These are phyloP conservation scores for Solanum medicagineum DNA, from an alignment of 257 asterid genomes.

Conservation along the genomic window DNA sequence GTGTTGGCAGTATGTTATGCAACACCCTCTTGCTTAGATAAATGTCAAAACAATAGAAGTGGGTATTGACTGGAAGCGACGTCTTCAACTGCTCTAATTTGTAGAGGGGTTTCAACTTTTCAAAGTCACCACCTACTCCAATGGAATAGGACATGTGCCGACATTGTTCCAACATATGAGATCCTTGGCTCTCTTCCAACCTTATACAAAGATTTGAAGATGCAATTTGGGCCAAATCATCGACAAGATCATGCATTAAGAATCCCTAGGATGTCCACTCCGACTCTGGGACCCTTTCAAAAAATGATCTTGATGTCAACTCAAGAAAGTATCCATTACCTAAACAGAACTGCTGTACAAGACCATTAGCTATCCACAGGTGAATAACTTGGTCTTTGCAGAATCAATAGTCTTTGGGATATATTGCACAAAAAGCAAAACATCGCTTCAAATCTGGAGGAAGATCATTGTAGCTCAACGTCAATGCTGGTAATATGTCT, in stretches of 20 bases:
- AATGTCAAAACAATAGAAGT: no score
- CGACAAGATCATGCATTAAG: constrained; percentile 1
- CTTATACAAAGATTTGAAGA: not conserved
- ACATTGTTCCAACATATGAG: not conserved
- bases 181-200: not conserved
- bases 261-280: not conserved
- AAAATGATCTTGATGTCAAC: not conserved
- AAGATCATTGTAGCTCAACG: constrained; percentile 13
- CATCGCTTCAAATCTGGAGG: constrained; percentile 6
- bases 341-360: not conserved
- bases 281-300: not conserved
- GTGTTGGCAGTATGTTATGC: not conserved
- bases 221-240: not conserved
- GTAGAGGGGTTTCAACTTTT: not conserved
- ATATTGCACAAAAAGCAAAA: constrained; percentile 14
- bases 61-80: not conserved
- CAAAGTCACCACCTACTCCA: not conserved
- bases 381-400: not conserved
- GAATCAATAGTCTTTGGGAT: constrained; percentile 11
- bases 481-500: not conserved
- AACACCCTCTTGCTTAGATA: not conserved
- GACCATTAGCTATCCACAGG: constrained; percentile 6
- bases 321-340: not conserved
- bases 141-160: not conserved
- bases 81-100: not conserved